These are phyloP conservation scores for Pyrus communis DNA, from an alignment of 306 rosid genomes.

Conservation along the genomic window DNA sequence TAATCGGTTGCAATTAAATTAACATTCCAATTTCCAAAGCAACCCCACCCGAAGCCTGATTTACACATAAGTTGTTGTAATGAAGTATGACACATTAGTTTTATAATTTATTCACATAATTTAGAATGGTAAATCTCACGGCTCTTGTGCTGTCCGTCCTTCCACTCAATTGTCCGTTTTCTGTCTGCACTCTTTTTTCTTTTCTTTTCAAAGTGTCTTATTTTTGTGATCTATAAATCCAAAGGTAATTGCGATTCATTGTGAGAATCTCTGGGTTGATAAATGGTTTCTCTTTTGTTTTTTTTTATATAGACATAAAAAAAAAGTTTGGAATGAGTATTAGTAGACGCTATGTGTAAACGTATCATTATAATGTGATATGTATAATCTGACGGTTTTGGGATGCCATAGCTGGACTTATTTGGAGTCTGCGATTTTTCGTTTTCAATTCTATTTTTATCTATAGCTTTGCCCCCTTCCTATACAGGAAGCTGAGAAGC, in stretches of 20 bases:
- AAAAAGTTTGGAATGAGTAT: background rate
- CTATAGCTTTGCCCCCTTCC: background rate
- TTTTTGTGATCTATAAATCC: background rate
- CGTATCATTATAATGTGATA: background rate
- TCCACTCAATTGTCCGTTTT: background rate
- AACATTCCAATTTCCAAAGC: background rate
- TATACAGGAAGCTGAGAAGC: slow-evolving; percentile 87
- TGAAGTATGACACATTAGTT: background rate
- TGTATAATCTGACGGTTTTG: background rate
- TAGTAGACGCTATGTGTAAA: too few relatives aligned
- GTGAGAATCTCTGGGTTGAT: background rate
- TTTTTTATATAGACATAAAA: background rate
- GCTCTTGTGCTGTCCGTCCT: background rate
- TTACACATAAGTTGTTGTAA: background rate
- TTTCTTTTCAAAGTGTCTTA: background rate
- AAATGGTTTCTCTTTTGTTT: background rate
- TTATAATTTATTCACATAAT: background rate
- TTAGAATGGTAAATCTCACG: background rate
- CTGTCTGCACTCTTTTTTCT: background rate
- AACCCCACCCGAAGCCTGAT: background rate
- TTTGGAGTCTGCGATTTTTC: background rate
- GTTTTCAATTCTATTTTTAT: background rate
- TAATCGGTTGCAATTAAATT: background rate
- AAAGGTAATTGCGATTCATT: background rate
- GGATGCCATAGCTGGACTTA: background rate